Evolutionary conservation across 169 alveolate genomes (phyloP), one percentile per base, ranked within the genome.

Genomic region (Amoebophrya sp.): DNA sequence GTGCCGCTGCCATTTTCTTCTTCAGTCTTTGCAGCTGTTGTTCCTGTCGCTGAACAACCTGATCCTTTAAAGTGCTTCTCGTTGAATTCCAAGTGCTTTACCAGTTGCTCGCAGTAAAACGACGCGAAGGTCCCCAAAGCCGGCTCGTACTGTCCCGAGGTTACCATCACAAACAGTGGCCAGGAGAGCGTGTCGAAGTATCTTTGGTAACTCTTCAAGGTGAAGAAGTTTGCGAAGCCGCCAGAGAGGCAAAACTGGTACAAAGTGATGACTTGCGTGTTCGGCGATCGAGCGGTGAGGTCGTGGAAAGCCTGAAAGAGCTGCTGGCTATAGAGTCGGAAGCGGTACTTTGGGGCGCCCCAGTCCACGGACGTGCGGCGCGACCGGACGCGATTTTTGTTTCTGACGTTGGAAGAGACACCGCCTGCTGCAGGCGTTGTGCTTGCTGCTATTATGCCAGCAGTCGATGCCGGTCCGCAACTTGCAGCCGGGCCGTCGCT

Each of bases 101-200:
- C 83, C 32, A 66, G 83, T 25, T 66, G 83, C 35, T 66, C 83
- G 7, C 1, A 2, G 35, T 66, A 66, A 25, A 66, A 25, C 29
- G 83, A 66, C 83, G 83, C 83, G 35, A 66, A 66, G 32, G 39
- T 66, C 35, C 83, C 83, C 7, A 66, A 25, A 2, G 83, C 83
- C 35, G 83, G 83, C 83, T 66, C 83, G 35, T 66, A 66, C 83
- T 25, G 35, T 7, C 83, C 83, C 7, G 83, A 66, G 35, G 83
- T 66, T 2, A 66, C 83, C 83, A 66, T 66, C 35, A 66, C 83
- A 1, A 66, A n/a, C 35, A 66, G 35, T 25, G 83, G 83, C 83
- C 83, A 66, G 83, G 39, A 25, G 29, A n/a, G 83, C 83, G 83
- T 66, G 83, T 66, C 83, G 83, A 66, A 66, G 32, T 66, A 66